Evolutionary conservation across 495 filamentous ascomycete species (phyloP).

Genomic region (Niebla homalea): DNA sequence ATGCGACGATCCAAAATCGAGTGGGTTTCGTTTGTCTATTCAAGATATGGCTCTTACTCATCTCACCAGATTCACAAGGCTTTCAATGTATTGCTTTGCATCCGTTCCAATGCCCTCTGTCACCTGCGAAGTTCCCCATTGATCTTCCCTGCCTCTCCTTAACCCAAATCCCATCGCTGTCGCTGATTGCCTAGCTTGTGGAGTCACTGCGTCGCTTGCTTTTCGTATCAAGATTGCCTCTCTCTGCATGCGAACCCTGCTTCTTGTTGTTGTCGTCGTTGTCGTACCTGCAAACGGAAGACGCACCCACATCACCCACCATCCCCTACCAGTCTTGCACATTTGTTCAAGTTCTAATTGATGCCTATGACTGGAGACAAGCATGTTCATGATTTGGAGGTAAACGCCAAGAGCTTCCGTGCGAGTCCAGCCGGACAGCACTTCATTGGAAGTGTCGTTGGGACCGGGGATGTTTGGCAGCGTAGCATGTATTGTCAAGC

Average conservation of each 20-base stretch:
- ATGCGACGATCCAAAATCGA: background rate
- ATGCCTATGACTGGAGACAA: conserved; percentile 45
- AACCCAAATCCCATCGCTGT: conserved; percentile 36
- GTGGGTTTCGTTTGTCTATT: background rate
- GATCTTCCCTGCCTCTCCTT: conserved; percentile 25
- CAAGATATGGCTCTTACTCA: conserved; percentile 17
- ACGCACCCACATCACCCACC: conserved; percentile 94
- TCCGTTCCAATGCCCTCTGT: conserved; percentile 84
- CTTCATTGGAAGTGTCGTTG: conserved; percentile 15
- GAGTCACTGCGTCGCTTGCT: conserved; percentile 50
- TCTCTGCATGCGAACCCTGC: conserved; percentile 15
- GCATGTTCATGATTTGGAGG: conserved; percentile 66
- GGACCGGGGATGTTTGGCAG: conserved; percentile 84
- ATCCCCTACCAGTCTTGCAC: conserved; percentile 79
- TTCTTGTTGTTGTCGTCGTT: conserved; percentile 17
- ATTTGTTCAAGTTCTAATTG: conserved; percentile 64
- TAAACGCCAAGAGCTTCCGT: conserved; percentile 86
- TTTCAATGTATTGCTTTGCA: conserved; percentile 75
- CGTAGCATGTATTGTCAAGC: conserved; percentile 64
- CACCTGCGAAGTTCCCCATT: conserved; percentile 40
- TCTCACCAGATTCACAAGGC: conserved; percentile 60
- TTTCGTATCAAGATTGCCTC: conserved; percentile 71
- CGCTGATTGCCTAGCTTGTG: conserved; percentile 25
- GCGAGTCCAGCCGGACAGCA: conserved; percentile 47
- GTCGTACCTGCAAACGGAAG: conserved; percentile 34